phyloP scores from a whole-genome alignment of 202 grass and related monocot genomes.

The Dendrocalamus latiflorus region DNA sequence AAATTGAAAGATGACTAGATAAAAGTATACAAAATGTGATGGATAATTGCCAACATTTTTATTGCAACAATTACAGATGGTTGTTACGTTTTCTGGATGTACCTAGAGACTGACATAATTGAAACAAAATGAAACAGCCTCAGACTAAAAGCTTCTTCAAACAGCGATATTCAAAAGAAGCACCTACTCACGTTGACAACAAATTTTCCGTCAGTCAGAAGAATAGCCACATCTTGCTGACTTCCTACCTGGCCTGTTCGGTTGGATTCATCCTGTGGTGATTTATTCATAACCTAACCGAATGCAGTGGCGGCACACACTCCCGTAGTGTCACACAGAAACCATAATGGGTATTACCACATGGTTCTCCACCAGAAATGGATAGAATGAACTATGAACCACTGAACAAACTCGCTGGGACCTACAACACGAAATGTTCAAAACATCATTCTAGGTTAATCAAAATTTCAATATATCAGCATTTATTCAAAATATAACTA shows the following conservation, averaged over 20 bases:
- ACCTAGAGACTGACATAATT: neutral
- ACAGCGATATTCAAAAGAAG: neutral
- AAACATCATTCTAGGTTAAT: neutral
- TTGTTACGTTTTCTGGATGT: neutral
- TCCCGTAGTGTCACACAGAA: neutral
- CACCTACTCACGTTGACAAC: neutral
- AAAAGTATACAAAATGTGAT: neutral
- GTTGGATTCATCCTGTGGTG: constrained; percentile 5
- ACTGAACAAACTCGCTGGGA: constrained; percentile 71
- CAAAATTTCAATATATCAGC: neutral
- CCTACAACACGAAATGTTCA: constrained; percentile 41
- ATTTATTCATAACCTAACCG: neutral
- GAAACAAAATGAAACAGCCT: neutral
- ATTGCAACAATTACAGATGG: constrained; percentile 18
- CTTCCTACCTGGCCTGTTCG: neutral
- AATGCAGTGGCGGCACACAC: neutral
- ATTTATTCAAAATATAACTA: neutral
- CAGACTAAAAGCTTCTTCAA: neutral
- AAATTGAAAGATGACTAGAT: neutral
- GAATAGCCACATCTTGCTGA: neutral
- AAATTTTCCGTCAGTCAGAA: neutral
- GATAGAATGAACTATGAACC: constrained; percentile 26
- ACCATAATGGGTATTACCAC: neutral
- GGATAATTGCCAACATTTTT: neutral
- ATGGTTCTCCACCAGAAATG: neutral